A percentile compares a stretch with the other conserved stretches of the same genome.
These are phyloP conservation scores for Emericellopsis atlantica DNA, from an alignment of 2,329 filamentous ascomycete genomes.

Conservation along the genomic window DNA sequence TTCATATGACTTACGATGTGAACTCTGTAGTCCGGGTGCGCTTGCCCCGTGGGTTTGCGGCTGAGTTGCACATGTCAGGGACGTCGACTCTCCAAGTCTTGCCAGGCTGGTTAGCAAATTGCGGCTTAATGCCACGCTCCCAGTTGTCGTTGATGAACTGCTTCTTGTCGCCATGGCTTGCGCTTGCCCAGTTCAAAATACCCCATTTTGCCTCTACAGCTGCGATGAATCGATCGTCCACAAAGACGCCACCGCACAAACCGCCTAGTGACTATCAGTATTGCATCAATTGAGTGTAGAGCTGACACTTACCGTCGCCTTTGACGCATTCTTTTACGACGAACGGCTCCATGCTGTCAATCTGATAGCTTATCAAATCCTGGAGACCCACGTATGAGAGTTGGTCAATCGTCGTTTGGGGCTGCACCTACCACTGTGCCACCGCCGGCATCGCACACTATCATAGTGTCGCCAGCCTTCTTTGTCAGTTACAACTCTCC, in stretches of 20 bases:
- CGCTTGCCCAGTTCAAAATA: too few species aligned
- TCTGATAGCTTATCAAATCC: conserved; percentile 26
- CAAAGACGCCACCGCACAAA: conserved; percentile 24
- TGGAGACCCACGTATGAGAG: conserved; percentile 2
- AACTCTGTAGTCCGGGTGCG: not conserved
- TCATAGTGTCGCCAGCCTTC: conserved; percentile 6
- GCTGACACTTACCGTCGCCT: conserved; percentile 17
- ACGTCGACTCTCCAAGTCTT: not conserved
- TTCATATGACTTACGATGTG: not conserved
- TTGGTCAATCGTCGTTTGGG: not conserved
- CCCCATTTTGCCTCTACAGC: not conserved
- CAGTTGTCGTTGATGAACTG: conserved; percentile 11
- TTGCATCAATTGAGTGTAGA: not conserved
- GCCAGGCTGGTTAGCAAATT: not conserved
- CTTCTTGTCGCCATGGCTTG: not conserved
- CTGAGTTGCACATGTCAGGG: not conserved
- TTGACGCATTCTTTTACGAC: conserved; percentile 19
- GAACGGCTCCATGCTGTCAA: conserved; percentile 10
- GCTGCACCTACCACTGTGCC: conserved; percentile 16
- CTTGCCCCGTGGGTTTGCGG: not conserved
- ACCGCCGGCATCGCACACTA: conserved; percentile 22
- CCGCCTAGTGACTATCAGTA: conserved; percentile 12
- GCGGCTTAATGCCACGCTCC: conserved; percentile 15
- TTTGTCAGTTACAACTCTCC: not conserved
- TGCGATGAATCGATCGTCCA: conserved; percentile 22